A percentile compares a stretch with the other conserved stretches of the same genome.
Conservation (phyloP, 2,329 filamentous ascomycete species). For the Harringtonia lauricola region DNA sequence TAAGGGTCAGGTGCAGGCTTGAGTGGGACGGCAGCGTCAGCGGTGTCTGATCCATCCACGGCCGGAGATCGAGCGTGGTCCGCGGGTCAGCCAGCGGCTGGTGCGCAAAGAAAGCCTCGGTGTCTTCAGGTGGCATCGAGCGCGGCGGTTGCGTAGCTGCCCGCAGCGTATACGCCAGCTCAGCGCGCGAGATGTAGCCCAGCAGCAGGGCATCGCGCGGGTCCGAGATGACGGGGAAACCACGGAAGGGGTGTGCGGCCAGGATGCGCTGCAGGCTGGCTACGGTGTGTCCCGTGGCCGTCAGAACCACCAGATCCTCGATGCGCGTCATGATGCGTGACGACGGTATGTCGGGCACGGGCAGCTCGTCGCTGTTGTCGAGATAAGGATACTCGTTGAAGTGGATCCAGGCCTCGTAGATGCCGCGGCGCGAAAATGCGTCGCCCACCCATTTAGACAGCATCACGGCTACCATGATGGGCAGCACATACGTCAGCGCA, state of each 20-base stretch:
- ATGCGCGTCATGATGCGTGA: conserved; percentile 83
- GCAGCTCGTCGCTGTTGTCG: conserved; percentile 69
- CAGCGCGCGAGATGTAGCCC: conserved; percentile 88
- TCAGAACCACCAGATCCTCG: conserved; percentile 81
- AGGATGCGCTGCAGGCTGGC: conserved; percentile 62
- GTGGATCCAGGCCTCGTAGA: conserved; percentile 97
- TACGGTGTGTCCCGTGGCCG: conserved; percentile 81
- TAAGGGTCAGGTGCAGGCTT: conserved; percentile 72
- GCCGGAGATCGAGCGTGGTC: conserved; percentile 73
- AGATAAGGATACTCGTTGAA: conserved; percentile 93
- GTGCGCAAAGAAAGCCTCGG: conserved; percentile 72
- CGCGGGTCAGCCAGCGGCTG: conserved; percentile 70
- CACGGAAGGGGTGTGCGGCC: conserved; percentile 65
- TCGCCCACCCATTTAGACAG: conserved; percentile 97
- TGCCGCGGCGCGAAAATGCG: conserved; percentile 81
- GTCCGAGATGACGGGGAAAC: conserved; percentile 82
- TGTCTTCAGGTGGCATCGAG: conserved; percentile 55
- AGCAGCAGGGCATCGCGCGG: conserved; percentile 67
- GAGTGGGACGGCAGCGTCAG: conserved; percentile 74
- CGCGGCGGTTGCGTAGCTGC: conserved; percentile 45
- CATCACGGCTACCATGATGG: conserved; percentile 99
- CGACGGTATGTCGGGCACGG: conserved; percentile 74
- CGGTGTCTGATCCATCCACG: conserved; percentile 99
- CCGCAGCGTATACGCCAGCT: conserved; percentile 72
- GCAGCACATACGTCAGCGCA: conserved; percentile 88